Conservation (phyloP, 176 grass and related monocot species). For the Eragrostis nindensis region DNA sequence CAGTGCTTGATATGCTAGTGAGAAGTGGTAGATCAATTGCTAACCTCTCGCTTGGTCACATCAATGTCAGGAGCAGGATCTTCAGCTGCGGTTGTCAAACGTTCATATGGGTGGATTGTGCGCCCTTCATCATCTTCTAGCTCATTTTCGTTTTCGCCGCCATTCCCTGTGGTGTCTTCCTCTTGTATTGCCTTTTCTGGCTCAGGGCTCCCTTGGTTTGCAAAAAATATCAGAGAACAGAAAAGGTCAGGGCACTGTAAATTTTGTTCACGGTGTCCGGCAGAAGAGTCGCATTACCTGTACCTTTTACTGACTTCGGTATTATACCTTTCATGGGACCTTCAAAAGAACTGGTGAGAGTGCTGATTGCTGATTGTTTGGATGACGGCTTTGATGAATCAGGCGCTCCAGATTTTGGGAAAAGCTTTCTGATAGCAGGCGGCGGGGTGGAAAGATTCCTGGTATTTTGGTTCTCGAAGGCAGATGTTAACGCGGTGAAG, state of each 20-base stretch:
- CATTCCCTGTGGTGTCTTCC: conserved; percentile 19
- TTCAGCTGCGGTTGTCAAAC: conserved; percentile 51
- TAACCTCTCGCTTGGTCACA: conserved; percentile 82
- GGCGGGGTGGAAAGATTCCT: conserved; percentile 97
- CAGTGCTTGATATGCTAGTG: not conserved
- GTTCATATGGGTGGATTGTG: conserved; percentile 71
- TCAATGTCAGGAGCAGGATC: conserved; percentile 76
- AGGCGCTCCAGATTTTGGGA: conserved; percentile 72
- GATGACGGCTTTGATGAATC: conserved; percentile 45
- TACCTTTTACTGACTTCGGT: conserved; percentile 87
- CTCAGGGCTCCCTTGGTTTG: conserved; percentile 46
- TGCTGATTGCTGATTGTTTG: conserved; percentile 57
- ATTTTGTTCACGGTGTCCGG: not conserved
- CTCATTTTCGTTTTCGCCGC: conserved; percentile 43
- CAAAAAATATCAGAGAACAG: too few relatives aligned
- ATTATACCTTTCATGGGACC: conserved; percentile 64
- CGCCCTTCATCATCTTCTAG: conserved; percentile 55
- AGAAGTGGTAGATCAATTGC: not conserved
- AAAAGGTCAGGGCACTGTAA: not conserved
- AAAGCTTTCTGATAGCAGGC: conserved; percentile 69
- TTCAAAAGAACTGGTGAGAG: conserved; percentile 72
- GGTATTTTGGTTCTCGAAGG: conserved; percentile 78
- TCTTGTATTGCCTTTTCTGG: conserved; percentile 53
- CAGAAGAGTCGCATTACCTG: not conserved
- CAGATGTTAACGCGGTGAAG: conserved; percentile 79